Conservation (phyloP, 208 protist species). For the Herpetomonas samuelpessoai region DNA sequence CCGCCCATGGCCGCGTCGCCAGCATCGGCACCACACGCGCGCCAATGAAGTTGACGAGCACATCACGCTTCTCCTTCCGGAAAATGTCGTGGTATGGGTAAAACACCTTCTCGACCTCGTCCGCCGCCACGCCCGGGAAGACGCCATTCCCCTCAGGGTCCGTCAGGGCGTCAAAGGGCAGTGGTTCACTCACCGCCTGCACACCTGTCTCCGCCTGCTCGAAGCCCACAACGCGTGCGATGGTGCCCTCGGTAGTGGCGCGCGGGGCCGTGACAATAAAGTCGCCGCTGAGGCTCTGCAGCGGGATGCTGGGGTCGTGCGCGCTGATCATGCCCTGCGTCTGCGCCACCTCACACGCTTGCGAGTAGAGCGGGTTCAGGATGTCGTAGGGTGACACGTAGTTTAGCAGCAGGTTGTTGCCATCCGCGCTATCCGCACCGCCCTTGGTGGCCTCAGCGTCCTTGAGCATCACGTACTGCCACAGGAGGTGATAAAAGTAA, state of each 20-base stretch:
- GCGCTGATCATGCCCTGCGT: constrained; percentile 26
- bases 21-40: constrained; percentile 74
- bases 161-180: constrained; percentile 12
- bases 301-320: constrained; percentile 14
- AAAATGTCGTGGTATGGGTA: constrained; percentile 78
- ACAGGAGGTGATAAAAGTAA: constrained; percentile 85
- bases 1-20: constrained; percentile 60
- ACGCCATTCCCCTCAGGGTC: constrained; percentile 16
- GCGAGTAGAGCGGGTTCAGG: constrained; percentile 44
- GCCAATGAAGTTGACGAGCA: constrained; percentile 61
- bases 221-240: constrained; percentile 18
- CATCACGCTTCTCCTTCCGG: constrained; percentile 54
- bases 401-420: constrained; percentile 27
- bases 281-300: constrained; percentile 19
- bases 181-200: neutral
- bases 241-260: constrained; percentile 18
- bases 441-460: constrained; percentile 13
- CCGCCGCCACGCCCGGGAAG: constrained; percentile 12
- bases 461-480: constrained; percentile 72
- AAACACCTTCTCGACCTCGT: constrained; percentile 22
- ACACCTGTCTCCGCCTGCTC: neutral
- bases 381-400: constrained; percentile 56
- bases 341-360: constrained; percentile 23
- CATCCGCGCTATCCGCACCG: neutral
- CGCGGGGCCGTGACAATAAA: constrained; percentile 15